phyloP scores from a whole-genome alignment of 176 grass and related monocot genomes.

The Triticum dicoccoides region DNA sequence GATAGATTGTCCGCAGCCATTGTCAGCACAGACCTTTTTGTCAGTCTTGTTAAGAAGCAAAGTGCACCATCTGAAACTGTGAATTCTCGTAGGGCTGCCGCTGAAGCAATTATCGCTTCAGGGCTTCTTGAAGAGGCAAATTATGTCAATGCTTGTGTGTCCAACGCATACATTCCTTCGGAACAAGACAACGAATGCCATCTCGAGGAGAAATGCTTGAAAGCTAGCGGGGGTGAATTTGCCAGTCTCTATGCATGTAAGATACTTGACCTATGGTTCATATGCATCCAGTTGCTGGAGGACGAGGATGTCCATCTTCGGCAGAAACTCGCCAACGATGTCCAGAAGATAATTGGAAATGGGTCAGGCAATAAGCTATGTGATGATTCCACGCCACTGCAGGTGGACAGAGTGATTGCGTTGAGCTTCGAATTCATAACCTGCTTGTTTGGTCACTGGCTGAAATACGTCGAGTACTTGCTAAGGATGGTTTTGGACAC shows the following conservation, averaged over 20 bases:
- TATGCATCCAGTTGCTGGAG: slow-evolving; percentile 84
- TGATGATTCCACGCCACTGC: slow-evolving; percentile 64
- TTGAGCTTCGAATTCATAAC: slow-evolving; percentile 80
- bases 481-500: slow-evolving; percentile 61
- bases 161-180: slow-evolving; percentile 38
- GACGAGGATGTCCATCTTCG: slow-evolving; percentile 86
- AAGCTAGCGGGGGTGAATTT: slow-evolving; percentile 45
- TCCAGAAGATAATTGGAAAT: slow-evolving; percentile 67
- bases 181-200: slow-evolving; percentile 32
- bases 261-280: slow-evolving; percentile 88
- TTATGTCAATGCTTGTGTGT: slow-evolving; percentile 44
- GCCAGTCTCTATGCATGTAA: slow-evolving; percentile 54
- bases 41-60: slow-evolving; percentile 58
- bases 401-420: slow-evolving; percentile 93
- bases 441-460: slow-evolving; percentile 69
- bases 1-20: slow-evolving; percentile 35
- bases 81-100: slow-evolving; percentile 68
- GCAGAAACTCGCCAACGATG: slow-evolving; percentile 69
- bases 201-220: slow-evolving; percentile 40
- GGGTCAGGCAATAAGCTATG: slow-evolving; percentile 40
- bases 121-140: slow-evolving; percentile 68
- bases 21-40: slow-evolving; percentile 55
- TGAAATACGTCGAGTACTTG: slow-evolving; percentile 68
- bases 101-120: slow-evolving; percentile 78
- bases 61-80: slow-evolving; percentile 79